Conservation (phyloP, 495 filamentous ascomycete genomes). For the Daldinia caldariorum region DNA sequence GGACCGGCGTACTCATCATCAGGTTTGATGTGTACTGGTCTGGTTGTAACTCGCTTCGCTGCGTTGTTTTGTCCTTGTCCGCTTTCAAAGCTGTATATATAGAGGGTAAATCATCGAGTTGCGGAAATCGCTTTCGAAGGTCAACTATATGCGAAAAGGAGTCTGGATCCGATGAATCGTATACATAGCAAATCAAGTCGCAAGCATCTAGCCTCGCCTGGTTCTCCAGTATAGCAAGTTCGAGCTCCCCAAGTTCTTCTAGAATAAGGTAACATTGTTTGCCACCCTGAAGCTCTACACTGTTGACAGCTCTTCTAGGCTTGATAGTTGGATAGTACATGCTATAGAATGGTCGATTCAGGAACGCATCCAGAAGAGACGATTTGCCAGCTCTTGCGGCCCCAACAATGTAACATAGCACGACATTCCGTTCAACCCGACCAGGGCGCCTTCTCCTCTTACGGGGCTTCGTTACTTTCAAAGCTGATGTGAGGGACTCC, state of each 20-base stretch:
- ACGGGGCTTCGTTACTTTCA: constrained; percentile 91
- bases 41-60: constrained; percentile 88
- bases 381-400: constrained; percentile 86
- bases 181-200: constrained; percentile 93
- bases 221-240: constrained; percentile 93
- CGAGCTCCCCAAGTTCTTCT: constrained; percentile 93
- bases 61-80: constrained; percentile 91
- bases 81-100: constrained; percentile 94
- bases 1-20: constrained; percentile 85
- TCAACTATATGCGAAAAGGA: constrained; percentile 91
- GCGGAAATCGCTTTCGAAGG: constrained; percentile 77
- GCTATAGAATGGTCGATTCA: constrained; percentile 83
- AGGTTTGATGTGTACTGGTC: constrained; percentile 86
- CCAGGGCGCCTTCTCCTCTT: constrained; percentile 82
- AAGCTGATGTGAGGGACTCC: constrained; percentile 77
- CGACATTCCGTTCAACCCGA: constrained; percentile 92
- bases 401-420: constrained; percentile 93
- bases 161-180: constrained; percentile 95
- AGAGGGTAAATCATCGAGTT: constrained; percentile 85
- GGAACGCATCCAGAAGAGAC: constrained; percentile 86
- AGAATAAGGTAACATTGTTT: constrained; percentile 98
- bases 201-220: constrained; percentile 89
- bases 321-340: constrained; percentile 96
- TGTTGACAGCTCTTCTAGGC: constrained; percentile 91
- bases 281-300: constrained; percentile 92